phyloP scores from a whole-genome alignment of 2,329 filamentous ascomycete genomes.

The Hypoxylon sp. region DNA sequence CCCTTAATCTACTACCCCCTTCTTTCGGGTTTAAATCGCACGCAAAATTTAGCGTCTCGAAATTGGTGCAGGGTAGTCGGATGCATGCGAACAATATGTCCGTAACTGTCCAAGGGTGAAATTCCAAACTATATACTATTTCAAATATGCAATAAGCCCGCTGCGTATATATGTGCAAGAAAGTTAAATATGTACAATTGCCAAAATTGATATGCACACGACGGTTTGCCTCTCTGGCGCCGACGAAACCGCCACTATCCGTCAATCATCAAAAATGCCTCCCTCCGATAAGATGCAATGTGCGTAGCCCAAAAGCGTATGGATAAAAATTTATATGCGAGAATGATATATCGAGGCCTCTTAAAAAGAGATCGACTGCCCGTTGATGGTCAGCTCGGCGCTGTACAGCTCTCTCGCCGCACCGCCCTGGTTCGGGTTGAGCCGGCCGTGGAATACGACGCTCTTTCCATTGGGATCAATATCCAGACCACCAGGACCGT shows the following conservation, averaged over 20 bases:
- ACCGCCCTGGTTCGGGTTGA: slow-evolving; percentile 38
- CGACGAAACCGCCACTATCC: slow-evolving; percentile 6
- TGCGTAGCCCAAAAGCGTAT: background rate
- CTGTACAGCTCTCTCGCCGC: slow-evolving; percentile 49
- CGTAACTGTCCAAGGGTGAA: background rate
- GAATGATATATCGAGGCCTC: background rate
- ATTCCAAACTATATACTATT: slow-evolving; percentile 18
- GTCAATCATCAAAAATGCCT: slow-evolving; percentile 1
- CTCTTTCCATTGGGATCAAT: slow-evolving; percentile 51
- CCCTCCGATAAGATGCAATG: background rate
- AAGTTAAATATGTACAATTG: slow-evolving; percentile 26
- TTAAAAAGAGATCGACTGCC: slow-evolving; percentile 35
- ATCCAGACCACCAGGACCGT: slow-evolving; percentile 53
- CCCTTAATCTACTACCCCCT: background rate
- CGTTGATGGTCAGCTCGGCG: slow-evolving; percentile 48
- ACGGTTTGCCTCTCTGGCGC: background rate
- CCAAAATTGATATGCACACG: slow-evolving; percentile 18
- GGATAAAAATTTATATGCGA: background rate
- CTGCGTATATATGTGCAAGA: slow-evolving; percentile 11
- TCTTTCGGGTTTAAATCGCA: background rate
- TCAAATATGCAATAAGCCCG: slow-evolving; percentile 9
- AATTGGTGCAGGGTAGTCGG: background rate
- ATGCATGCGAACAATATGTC: background rate
- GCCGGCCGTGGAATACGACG: slow-evolving; percentile 52
- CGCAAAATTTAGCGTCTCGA: background rate